Evolutionary conservation across 108 stramenopile genomes (phyloP).

Genomic region (Skeletonema marinoi): DNA sequence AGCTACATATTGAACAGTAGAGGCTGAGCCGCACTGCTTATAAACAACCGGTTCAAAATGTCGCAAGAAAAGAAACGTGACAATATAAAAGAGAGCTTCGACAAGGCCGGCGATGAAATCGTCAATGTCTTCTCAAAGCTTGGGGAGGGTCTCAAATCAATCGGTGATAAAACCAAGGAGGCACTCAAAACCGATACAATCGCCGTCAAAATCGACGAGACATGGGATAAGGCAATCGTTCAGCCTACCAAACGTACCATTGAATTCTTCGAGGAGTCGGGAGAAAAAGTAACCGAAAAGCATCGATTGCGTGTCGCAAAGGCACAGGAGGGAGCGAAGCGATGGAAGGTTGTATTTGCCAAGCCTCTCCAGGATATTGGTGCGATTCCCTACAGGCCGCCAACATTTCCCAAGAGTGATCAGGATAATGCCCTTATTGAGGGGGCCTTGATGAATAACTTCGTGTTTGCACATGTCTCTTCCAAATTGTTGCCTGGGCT

Average conservation of each 20-base stretch:
- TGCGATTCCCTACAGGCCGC: conserved; percentile 5
- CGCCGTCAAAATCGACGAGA: neutral
- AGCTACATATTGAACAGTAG: too few relatives aligned
- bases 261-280: conserved; percentile 30
- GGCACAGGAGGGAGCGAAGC: conserved; percentile 33
- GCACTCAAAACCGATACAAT: neutral
- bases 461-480: conserved; percentile 74
- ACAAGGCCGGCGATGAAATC: neutral
- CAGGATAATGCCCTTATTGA: conserved; percentile 55
- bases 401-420: conserved; percentile 55
- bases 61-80: neutral
- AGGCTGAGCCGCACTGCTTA: too few relatives aligned
- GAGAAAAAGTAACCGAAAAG: neutral
- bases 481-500: conserved; percentile 51
- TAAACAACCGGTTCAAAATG: neutral
- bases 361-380: conserved; percentile 27
- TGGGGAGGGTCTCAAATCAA: neutral
- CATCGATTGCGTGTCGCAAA: conserved; percentile 11
- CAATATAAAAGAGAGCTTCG: neutral
- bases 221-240: conserved; percentile 21
- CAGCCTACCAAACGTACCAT: conserved; percentile 32
- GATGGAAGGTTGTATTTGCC: conserved; percentile 44
- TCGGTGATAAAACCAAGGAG: neutral
- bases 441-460: conserved; percentile 62
- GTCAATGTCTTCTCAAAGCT: neutral